Base-by-base conservation (phyloP, 495 filamentous ascomycete genomes). In the Aspergillus conjunctus region DNA sequence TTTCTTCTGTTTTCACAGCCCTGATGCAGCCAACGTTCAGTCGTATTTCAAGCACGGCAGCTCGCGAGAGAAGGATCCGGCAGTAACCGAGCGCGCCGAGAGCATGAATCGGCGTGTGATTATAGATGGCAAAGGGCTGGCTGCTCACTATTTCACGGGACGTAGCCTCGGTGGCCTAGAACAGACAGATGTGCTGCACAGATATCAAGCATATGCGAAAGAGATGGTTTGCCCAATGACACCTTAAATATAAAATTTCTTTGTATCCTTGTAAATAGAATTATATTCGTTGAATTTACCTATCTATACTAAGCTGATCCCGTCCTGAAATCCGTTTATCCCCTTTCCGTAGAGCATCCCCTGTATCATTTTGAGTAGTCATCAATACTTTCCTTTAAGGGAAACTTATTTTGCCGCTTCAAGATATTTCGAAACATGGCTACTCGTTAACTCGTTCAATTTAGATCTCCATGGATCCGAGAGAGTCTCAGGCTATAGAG, bases 81-180 rank as follows among this genome's bases (percentile, higher is more conserved):
- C 55, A 15, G 20, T 49, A 12, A 54, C 64, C 44, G 51, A 46
- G 41, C 17, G 34, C 5, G 17, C 22, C 12, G 48, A 66, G 49
- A 54, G 58, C 0, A 57, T 44, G 30, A 53, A 51, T 30, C 66
- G 49, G 10, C 68, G 72, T 51, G 71, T 81, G 31, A 72, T 78
- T 11, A 79, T 85, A 44, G 82, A 86, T 68, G 80, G 81, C 0
- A 79, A 81, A 26, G 76, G 75, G 6, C 65, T 86, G 39, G 82
- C 74, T 18, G 75, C 75, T 18, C 83, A 85, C 70, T 81, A 80
- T 43, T 76, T 77, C 44, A 75, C 77, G 33, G 68, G 56, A 10
- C 68, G 73, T 17, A 72, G 64, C 15, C 59, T 53, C 31, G 58
- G 65, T 15, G 80, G 77, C 9, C 62, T 85, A 15, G 76, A 74